These are phyloP conservation scores for Amanita exitialis DNA, from an alignment of 768 basidiomycete species.

Conservation along the genomic window DNA sequence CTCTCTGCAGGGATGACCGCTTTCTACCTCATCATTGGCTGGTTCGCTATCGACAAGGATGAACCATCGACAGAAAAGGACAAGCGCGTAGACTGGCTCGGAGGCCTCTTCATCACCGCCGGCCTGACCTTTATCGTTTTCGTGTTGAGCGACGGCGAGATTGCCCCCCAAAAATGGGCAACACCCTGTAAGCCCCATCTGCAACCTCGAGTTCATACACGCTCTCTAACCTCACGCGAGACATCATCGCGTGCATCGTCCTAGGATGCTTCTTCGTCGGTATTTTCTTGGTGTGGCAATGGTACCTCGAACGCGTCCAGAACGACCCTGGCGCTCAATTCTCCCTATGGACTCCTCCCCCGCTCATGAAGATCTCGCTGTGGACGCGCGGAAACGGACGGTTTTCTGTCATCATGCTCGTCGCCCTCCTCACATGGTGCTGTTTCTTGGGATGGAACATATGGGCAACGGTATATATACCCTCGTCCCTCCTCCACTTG, in stretches of 20 bases:
- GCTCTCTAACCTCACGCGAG: slow-evolving; percentile 17
- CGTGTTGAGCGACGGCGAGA: slow-evolving; percentile 56
- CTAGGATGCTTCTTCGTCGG: slow-evolving; percentile 46
- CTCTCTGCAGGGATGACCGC: slow-evolving; percentile 47
- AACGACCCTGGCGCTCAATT: slow-evolving; percentile 11
- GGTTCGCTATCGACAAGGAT: slow-evolving; percentile 57
- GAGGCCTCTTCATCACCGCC: slow-evolving; percentile 49
- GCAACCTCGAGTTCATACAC: slow-evolving; percentile 11
- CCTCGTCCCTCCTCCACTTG: not conserved
- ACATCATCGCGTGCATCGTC: slow-evolving; percentile 64
- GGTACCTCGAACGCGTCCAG: slow-evolving; percentile 40
- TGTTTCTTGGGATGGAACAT: slow-evolving; percentile 42
- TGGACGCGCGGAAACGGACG: slow-evolving; percentile 49
- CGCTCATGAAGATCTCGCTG: slow-evolving; percentile 50
- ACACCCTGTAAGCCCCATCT: slow-evolving; percentile 24
- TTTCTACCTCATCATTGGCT: slow-evolving; percentile 39
- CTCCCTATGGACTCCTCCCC: slow-evolving; percentile 32
- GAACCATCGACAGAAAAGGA: slow-evolving; percentile 28
- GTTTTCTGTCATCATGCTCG: slow-evolving; percentile 43
- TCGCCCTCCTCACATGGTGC: slow-evolving; percentile 52
- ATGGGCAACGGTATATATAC: slow-evolving; percentile 18
- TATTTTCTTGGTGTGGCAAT: slow-evolving; percentile 59
- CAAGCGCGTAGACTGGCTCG: slow-evolving; percentile 66
- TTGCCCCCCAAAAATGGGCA: slow-evolving; percentile 50
- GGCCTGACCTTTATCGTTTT: slow-evolving; percentile 68